Conservation (phyloP, 495 filamentous ascomycete species). For the Pyrenula massariospora region DNA sequence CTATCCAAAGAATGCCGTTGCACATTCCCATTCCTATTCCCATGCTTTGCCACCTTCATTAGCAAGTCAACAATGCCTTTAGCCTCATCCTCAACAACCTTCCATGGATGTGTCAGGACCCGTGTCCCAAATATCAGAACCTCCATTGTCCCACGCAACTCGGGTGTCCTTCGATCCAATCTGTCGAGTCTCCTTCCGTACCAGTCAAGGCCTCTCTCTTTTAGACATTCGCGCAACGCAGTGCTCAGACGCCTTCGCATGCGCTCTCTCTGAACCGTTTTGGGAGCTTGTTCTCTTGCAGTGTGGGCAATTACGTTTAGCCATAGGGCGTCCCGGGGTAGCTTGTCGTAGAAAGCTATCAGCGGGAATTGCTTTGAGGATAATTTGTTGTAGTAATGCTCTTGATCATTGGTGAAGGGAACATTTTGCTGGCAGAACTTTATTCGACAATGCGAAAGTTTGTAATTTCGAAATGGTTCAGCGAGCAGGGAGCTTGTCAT, state of each 20-base stretch:
- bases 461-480: too few relatives aligned
- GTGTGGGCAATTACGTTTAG: conserved; percentile 14
- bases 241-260: conserved; percentile 28
- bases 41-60: background rate
- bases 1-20: conserved; percentile 5
- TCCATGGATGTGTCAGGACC: background rate
- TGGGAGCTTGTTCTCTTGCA: background rate
- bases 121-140: background rate
- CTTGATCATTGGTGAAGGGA: background rate
- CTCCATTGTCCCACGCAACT: background rate
- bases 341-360: conserved; percentile 1
- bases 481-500: too few relatives aligned
- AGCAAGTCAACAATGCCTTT: background rate
- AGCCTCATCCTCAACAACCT: background rate
- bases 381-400: background rate
- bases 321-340: conserved; percentile 15
- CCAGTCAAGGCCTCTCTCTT: conserved; percentile 5
- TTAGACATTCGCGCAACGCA: conserved; percentile 41
- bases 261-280: background rate
- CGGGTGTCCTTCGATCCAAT: too few relatives aligned
- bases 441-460: too few relatives aligned
- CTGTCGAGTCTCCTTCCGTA: too few relatives aligned
- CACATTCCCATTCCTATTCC: too few relatives aligned
- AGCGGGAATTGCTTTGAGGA: background rate
- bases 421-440: background rate